These are phyloP conservation scores for Colletotrichum plurivorum DNA, from an alignment of 2,329 filamentous ascomycete species.

Conservation along the genomic window DNA sequence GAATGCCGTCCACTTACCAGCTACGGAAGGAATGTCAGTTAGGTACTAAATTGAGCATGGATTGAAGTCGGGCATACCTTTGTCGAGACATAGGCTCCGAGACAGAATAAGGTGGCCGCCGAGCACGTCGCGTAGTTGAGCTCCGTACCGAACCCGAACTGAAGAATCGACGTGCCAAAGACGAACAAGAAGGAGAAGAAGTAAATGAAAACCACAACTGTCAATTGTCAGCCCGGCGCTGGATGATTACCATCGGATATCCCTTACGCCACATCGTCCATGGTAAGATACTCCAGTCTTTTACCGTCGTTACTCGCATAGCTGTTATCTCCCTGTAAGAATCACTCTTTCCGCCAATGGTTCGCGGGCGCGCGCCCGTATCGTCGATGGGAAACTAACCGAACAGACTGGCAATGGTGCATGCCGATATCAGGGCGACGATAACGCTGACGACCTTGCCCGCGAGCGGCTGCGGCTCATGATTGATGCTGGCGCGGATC, in stretches of 20 bases:
- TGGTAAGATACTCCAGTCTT: slow-evolving; percentile 30
- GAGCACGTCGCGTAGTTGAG: slow-evolving; percentile 31
- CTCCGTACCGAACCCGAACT: slow-evolving; percentile 33
- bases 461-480: slow-evolving; percentile 20
- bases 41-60: background rate
- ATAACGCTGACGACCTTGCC: slow-evolving; percentile 34
- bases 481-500: slow-evolving; percentile 26
- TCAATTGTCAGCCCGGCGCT: background rate
- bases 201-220: slow-evolving; percentile 28
- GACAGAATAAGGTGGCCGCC: slow-evolving; percentile 29
- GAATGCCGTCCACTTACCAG: background rate
- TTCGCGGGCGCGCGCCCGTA: background rate
- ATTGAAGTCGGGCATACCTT: slow-evolving; percentile 11
- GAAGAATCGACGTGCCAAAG: slow-evolving; percentile 31
- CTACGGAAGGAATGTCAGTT: background rate
- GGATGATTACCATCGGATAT: no score
- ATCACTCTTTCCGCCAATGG: background rate
- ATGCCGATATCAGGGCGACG: slow-evolving; percentile 33
- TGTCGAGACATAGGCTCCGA: slow-evolving; percentile 30
- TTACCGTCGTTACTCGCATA: slow-evolving; percentile 20
- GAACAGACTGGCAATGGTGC: slow-evolving; percentile 21
- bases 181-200: slow-evolving; percentile 33
- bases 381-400: slow-evolving; percentile 11
- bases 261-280: slow-evolving; percentile 36
- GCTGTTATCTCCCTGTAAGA: background rate